Conservation (phyloP, 2,329 filamentous ascomycete species). For the Aspergillus novofumigatus region DNA sequence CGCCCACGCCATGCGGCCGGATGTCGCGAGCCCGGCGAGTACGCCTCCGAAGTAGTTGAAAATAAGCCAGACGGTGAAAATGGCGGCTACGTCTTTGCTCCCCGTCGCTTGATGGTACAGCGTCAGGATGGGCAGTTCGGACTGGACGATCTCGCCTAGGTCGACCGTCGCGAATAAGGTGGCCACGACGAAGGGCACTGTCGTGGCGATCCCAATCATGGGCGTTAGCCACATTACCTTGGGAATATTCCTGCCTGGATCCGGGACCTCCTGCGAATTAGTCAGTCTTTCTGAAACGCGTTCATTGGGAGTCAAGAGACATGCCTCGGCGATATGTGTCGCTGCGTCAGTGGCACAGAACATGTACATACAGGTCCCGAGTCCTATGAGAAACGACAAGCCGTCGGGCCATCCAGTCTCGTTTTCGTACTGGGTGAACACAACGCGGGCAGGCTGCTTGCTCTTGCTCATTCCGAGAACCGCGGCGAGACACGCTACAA, state of each 20-base stretch:
- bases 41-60: conserved; percentile 41
- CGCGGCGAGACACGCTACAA: conserved; percentile 24
- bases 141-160: conserved; percentile 10
- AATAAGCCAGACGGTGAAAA: conserved; percentile 15
- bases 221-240: conserved; percentile 18
- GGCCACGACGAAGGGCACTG: conserved; percentile 15
- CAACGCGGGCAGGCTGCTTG: conserved; percentile 11
- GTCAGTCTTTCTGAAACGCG: background rate
- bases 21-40: conserved; percentile 7
- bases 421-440: conserved; percentile 16
- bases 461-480: conserved; percentile 18
- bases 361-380: conserved; percentile 24
- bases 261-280: conserved; percentile 14
- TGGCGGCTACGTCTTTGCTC: conserved; percentile 9
- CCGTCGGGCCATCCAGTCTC: conserved; percentile 24
- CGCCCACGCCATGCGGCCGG: conserved; percentile 9
- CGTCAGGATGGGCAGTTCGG: conserved; percentile 15
- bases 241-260: conserved; percentile 17
- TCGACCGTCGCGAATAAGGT: conserved; percentile 20
- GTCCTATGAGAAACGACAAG: conserved; percentile 17
- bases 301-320: background rate
- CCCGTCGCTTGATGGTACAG: conserved; percentile 17
- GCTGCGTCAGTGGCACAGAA: conserved; percentile 22
- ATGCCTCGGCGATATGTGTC: conserved; percentile 22
- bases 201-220: conserved; percentile 15